Conservation (phyloP, 176 grass and related monocot genomes). For the Bromus sterilis region DNA sequence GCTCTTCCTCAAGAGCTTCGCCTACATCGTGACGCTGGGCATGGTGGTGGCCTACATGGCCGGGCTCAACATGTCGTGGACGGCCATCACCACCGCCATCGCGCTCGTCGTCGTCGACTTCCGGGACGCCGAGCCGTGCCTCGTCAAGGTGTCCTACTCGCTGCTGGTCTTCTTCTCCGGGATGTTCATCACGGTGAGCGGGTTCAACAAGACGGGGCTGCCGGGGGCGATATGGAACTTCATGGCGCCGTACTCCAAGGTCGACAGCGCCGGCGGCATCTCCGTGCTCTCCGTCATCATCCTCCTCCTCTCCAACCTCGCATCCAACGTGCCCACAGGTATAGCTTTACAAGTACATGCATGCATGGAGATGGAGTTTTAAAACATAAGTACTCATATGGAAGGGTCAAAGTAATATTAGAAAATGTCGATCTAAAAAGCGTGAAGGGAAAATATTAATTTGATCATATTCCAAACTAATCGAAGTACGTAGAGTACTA, state of each 20-base stretch:
- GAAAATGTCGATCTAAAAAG: not conserved
- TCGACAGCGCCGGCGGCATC: conserved; percentile 46
- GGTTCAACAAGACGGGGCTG: conserved; percentile 62
- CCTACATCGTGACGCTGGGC: conserved; percentile 58
- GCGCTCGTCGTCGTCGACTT: conserved; percentile 66
- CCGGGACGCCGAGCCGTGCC: conserved; percentile 56
- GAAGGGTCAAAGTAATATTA: too few species aligned
- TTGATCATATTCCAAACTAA: not conserved
- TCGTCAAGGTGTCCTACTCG: conserved; percentile 63
- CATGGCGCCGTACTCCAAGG: conserved; percentile 65
- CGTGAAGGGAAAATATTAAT: not conserved
- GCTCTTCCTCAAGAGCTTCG: conserved; percentile 61
- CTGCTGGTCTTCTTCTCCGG: conserved; percentile 72
- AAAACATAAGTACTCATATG: not conserved
- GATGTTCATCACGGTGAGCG: conserved; percentile 77
- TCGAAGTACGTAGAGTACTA: too few species aligned
- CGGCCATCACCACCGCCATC: conserved; percentile 56
- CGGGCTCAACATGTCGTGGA: conserved; percentile 79
- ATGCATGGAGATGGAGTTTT: not conserved
- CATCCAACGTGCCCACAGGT: conserved; percentile 72
- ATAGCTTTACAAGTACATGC: not conserved
- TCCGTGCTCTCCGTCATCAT: conserved; percentile 59
- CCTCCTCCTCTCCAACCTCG: conserved; percentile 65
- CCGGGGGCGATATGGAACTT: conserved; percentile 58
- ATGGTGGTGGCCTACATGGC: conserved; percentile 55